Percentiles rank a stretch among this genome's conserved stretches.
These are phyloP conservation scores for Grosmannia huntii DNA, from an alignment of 2,329 filamentous ascomycete species.

Conservation along the genomic window DNA sequence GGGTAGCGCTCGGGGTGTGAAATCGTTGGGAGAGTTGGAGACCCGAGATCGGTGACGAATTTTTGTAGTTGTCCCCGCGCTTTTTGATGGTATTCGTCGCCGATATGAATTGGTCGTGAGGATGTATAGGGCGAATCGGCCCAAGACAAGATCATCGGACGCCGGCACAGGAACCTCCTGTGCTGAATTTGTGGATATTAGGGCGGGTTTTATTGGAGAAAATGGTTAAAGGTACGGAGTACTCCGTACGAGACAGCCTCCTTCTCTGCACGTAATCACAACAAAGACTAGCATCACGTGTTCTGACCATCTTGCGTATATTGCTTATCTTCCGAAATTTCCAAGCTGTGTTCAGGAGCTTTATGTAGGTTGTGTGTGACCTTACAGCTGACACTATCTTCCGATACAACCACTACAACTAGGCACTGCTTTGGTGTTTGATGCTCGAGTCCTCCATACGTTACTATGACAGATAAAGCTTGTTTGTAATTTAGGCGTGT, in stretches of 20 bases:
- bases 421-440: background rate
- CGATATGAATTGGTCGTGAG: background rate
- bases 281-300: too few relatives aligned
- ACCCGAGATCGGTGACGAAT: background rate
- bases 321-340: too few relatives aligned
- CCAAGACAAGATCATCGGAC: background rate
- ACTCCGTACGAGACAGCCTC: too few relatives aligned
- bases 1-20: conserved; percentile 9
- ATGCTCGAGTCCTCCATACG: background rate
- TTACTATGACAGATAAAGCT: background rate
- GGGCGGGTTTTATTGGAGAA: background rate
- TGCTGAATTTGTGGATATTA: too few relatives aligned
- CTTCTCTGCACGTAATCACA: too few relatives aligned
- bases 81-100: background rate
- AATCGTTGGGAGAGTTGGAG: background rate
- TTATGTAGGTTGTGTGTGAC: too few relatives aligned
- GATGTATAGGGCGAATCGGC: background rate
- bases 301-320: too few relatives aligned
- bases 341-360: too few relatives aligned
- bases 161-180: background rate
- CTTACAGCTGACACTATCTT: too few relatives aligned
- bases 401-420: background rate
- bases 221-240: too few relatives aligned
- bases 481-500: background rate
- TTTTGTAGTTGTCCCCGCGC: background rate